Conservation (phyloP, 306 rosid genomes). For the Calophaca sinica region DNA sequence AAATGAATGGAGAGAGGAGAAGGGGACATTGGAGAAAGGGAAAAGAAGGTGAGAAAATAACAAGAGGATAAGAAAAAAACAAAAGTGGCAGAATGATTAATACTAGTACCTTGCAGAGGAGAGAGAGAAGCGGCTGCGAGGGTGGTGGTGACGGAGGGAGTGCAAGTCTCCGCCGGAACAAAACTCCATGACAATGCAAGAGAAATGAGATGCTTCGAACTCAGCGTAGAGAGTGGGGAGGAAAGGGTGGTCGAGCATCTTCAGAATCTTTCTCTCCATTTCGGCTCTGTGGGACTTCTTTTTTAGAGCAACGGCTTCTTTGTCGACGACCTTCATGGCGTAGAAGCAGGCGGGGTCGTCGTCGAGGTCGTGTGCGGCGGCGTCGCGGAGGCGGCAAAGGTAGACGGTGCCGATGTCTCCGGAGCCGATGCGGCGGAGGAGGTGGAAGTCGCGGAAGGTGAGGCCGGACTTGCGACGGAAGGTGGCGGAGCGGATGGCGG, state of each 20-base stretch:
- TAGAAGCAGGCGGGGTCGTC: slow-evolving; percentile 53
- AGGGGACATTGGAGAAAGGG: slow-evolving; percentile 37
- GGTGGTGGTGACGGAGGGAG: slow-evolving; percentile 80
- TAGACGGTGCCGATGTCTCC: slow-evolving; percentile 97
- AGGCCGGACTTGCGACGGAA: slow-evolving; percentile 58
- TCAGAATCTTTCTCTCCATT: slow-evolving; percentile 90
- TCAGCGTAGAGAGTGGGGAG: slow-evolving; percentile 90
- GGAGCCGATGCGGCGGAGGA: slow-evolving; percentile 81
- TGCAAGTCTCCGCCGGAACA: slow-evolving; percentile 95
- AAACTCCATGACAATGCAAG: slow-evolving; percentile 98
- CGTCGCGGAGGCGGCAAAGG: slow-evolving; percentile 69
- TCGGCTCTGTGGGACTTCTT: slow-evolving; percentile 84
- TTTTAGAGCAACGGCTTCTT: slow-evolving; percentile 80
- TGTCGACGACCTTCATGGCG: slow-evolving; percentile 98
- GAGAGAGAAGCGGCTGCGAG: slow-evolving; percentile 76
- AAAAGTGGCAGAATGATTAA: not conserved
- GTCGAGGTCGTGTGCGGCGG: slow-evolving; percentile 4
- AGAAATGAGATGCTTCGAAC: slow-evolving; percentile 90
- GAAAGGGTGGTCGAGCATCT: slow-evolving; percentile 95
- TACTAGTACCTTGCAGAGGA: slow-evolving; percentile 73
- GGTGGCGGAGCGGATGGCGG: slow-evolving; percentile 70
- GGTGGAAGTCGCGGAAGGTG: slow-evolving; percentile 82
- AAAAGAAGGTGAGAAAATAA: slow-evolving; percentile 52
- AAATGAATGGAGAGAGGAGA: slow-evolving; percentile 1
- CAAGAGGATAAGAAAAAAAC: slow-evolving; percentile 8